These are phyloP conservation scores for Fusarium sp. DNA, from an alignment of 2,329 filamentous ascomycete species.

Conservation along the genomic window DNA sequence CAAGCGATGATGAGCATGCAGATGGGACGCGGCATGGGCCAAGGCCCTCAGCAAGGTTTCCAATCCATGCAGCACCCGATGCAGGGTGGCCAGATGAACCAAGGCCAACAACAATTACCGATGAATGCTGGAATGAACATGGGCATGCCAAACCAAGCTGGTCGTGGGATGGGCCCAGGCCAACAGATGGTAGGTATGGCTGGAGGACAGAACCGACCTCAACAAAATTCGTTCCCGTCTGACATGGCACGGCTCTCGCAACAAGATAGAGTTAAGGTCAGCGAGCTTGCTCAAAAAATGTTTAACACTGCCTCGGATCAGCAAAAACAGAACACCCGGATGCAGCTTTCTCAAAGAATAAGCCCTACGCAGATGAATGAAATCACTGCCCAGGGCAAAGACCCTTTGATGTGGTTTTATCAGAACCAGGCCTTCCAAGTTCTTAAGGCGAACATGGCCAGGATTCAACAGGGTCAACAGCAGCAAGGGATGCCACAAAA, in stretches of 20 bases:
- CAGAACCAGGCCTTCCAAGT: constrained; percentile 59
- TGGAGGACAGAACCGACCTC: constrained; percentile 51
- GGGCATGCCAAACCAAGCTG: constrained; percentile 54
- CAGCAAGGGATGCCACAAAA: constrained; percentile 51
- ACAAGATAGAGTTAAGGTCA: constrained; percentile 60
- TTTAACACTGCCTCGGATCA: constrained; percentile 57
- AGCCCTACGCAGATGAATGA: constrained; percentile 59
- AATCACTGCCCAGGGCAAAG: constrained; percentile 59
- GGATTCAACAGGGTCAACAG: constrained; percentile 44
- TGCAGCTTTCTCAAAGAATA: constrained; percentile 53
- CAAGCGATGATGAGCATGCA: constrained; percentile 67
- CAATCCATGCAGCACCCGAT: constrained; percentile 70
- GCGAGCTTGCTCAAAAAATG: constrained; percentile 59
- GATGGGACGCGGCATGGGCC: constrained; percentile 64
- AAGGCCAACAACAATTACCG: constrained; percentile 52
- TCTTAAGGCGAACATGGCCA: constrained; percentile 49
- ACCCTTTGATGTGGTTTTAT: constrained; percentile 64
- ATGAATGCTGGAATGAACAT: constrained; percentile 49
- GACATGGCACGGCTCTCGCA: constrained; percentile 57
- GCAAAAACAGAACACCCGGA: constrained; percentile 54
- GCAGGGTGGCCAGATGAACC: constrained; percentile 66
- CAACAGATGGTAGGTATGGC: constrained; percentile 57
- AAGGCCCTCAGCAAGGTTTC: constrained; percentile 65
- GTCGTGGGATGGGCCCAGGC: constrained; percentile 58
- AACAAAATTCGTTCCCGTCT: constrained; percentile 42